phyloP scores from a whole-genome alignment of 2,329 filamentous ascomycete species.

The Arthrobotrys iridis region DNA sequence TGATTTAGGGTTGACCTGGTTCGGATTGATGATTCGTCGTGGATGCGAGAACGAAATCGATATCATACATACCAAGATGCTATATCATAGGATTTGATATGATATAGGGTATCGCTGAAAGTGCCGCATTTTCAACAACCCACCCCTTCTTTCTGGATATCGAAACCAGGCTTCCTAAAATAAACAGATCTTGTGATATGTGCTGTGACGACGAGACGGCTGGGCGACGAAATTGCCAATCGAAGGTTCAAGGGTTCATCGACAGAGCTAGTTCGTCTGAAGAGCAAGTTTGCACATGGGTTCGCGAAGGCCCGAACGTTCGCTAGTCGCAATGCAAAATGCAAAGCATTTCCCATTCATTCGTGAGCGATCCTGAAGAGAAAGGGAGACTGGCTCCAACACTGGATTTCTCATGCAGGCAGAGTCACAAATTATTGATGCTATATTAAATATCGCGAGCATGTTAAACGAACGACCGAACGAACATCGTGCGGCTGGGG shows the following conservation, averaged over 20 bases:
- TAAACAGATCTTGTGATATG: conserved; percentile 32
- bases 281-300: not conserved
- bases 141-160: too few species aligned
- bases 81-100: conserved; percentile 40
- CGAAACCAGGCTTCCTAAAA: conserved; percentile 31
- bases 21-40: not conserved
- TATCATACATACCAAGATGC: not conserved
- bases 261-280: not conserved
- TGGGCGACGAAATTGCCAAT: not conserved
- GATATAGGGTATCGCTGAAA: conserved; percentile 24
- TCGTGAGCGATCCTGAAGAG: not conserved
- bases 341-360: not conserved
- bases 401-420: conserved; percentile 23
- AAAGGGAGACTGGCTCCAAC: not conserved
- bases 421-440: conserved; percentile 1
- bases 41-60: not conserved
- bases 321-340: not conserved
- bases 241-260: not conserved
- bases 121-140: conserved; percentile 10
- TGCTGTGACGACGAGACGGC: not conserved
- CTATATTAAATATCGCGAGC: not conserved
- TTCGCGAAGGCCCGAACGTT: conserved; percentile 18
- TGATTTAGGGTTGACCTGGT: not conserved
- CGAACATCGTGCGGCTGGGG: conserved; percentile 9
- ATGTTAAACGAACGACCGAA: conserved; percentile 7